Conservation (phyloP, 345 rosid species). For the Citrus glauca region DNA sequence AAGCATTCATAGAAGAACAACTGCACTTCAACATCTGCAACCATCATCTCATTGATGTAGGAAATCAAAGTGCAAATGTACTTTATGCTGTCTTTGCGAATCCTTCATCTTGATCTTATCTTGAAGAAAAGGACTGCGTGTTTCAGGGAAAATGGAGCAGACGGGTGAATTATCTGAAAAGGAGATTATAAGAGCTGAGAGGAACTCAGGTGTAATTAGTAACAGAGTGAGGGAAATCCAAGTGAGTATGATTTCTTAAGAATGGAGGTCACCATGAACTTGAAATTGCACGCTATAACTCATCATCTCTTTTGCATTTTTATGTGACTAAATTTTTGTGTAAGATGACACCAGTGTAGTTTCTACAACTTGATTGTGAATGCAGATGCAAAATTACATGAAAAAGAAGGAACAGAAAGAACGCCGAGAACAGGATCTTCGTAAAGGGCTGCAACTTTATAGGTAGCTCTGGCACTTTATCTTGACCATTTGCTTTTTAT, state of each 20-base stretch:
- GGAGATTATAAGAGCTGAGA: conserved; percentile 92
- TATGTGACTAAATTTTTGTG: not conserved
- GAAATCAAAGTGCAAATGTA: not conserved
- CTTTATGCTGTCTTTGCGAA: not conserved
- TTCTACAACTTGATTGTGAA: conserved; percentile 6
- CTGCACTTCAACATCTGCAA: not conserved
- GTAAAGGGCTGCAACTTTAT: conserved; percentile 75
- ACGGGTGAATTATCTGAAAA: conserved; percentile 78
- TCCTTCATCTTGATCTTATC: not conserved
- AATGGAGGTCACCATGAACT: not conserved
- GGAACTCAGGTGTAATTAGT: conserved; percentile 86
- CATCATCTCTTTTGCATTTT: not conserved
- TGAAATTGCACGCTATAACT: not conserved
- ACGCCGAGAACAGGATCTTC: conserved; percentile 70
- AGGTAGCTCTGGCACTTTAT: conserved; percentile 32
- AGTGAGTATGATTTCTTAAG: conserved; percentile 34
- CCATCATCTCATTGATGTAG: not conserved
- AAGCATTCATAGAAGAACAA: not conserved
- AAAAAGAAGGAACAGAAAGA: conserved; percentile 75
- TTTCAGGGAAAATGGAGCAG: conserved; percentile 61
- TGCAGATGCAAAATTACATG: conserved; percentile 78
- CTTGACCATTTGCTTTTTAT: not conserved
- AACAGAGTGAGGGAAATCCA: conserved; percentile 85
- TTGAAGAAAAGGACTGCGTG: not conserved
- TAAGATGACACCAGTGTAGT: conserved; percentile 6